phyloP scores from a whole-genome alignment of 2,329 filamentous ascomycete species.

The Gliomastix tumulicola region DNA sequence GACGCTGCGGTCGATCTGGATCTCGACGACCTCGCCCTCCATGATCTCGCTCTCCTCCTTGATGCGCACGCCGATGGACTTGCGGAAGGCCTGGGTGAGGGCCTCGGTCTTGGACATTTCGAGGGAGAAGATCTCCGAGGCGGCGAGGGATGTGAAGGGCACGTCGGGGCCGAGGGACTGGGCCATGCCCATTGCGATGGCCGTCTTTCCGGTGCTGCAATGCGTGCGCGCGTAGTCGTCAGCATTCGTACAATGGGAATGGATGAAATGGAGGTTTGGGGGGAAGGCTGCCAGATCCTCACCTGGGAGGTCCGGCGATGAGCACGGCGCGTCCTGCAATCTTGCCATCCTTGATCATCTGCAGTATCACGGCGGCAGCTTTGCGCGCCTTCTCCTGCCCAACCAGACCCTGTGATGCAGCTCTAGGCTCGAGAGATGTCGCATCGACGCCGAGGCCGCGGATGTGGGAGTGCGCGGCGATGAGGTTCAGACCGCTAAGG shows the following conservation, averaged over 20 bases:
- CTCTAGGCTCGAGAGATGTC: slow-evolving; percentile 81
- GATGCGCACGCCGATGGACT: slow-evolving; percentile 95
- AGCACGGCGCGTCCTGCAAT: slow-evolving; percentile 92
- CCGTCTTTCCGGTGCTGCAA: slow-evolving; percentile 87
- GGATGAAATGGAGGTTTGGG: not conserved
- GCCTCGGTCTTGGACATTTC: slow-evolving; percentile 99
- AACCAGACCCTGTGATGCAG: slow-evolving; percentile 84
- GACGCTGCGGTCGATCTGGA: slow-evolving; percentile 94
- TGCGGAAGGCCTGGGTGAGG: slow-evolving; percentile 96
- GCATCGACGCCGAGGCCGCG: slow-evolving; percentile 89
- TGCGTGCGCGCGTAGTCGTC: not conserved
- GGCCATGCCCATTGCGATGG: slow-evolving; percentile 97
- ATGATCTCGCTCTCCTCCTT: slow-evolving; percentile 99
- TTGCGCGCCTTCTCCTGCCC: slow-evolving; percentile 96
- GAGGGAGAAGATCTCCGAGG: slow-evolving; percentile 95
- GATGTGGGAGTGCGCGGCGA: slow-evolving; percentile 97
- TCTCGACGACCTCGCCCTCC: slow-evolving; percentile 97
- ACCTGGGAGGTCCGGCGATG: slow-evolving; percentile 89
- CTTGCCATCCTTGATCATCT: slow-evolving; percentile 99
- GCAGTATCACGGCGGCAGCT: slow-evolving; percentile 89
- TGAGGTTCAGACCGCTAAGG: slow-evolving; percentile 92
- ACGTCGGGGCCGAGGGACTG: slow-evolving; percentile 92
- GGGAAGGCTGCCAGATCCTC: too few species aligned
- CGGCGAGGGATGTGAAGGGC: slow-evolving; percentile 91
- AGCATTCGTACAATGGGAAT: not conserved